Evolutionary conservation across 2,329 filamentous ascomycete species (phyloP), one percentile per base, ranked within the genome.

Genomic region (Mycosphaerelloides madeirae): DNA sequence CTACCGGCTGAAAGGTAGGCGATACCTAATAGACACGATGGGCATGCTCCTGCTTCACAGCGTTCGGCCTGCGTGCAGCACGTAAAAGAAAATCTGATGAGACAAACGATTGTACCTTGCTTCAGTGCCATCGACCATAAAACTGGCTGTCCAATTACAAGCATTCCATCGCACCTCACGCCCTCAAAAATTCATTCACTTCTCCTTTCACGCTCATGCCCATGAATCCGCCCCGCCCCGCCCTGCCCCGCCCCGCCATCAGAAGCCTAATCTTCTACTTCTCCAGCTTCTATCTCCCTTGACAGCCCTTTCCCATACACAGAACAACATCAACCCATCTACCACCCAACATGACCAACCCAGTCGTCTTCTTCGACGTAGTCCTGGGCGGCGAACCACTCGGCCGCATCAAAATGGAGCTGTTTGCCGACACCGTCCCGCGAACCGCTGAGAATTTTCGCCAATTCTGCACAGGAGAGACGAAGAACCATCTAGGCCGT

Each of bases 401-500:
- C 13, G 90, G 90, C 52, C 83, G 89, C 46, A 81, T 95, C 61
- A 90, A 86, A 55, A 89, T 95, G 66, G 87, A 96, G 69, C 80
- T 98, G 50, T 96, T 93, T 74, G 81, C 83, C 49, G 79, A 95
- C 68, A 75, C 85, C 16, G 85, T 88, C 0, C 62, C 63, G 2
- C 84, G 83, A 60, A 97, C 93, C 7, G 87, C 89, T 22, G 93
- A 97, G 39, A 97, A 97, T 73, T 97, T 98, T 67, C 86, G 90
- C 36, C 88, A 94, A 64, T 95, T 95, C 71, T 96, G 90, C 71
- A 97, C 91, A 0, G 93, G 93, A 58, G 91, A 97, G 73, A 83
- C 79, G 55, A 95, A 89, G 70, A 86, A 86, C 62, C 68, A 78
- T 39, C 77, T 81, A 8, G 87, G 88, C 28, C 77, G 82, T 51